Evolutionary conservation across 2,329 filamentous ascomycete genomes (phyloP).

Genomic region (Alternaria longipes): DNA sequence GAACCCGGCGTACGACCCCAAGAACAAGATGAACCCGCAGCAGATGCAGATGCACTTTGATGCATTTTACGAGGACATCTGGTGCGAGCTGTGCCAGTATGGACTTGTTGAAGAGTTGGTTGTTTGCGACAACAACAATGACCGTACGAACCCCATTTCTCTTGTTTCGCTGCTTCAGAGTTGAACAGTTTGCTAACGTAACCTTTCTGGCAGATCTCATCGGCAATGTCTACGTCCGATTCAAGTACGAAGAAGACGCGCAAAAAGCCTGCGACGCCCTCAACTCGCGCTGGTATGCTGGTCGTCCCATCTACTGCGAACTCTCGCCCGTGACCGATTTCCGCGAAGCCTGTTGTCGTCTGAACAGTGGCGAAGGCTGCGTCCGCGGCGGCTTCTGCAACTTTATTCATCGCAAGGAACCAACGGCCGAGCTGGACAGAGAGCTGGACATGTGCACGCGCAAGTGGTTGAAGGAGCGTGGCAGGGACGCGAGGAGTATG

Average conservation of each 20-base stretch:
- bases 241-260: constrained; percentile 98
- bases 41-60: constrained; percentile 99
- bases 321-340: constrained; percentile 97
- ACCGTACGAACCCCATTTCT: constrained; percentile 67
- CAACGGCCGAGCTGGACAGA: constrained; percentile 83
- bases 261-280: constrained; percentile 93
- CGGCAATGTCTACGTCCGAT: constrained; percentile 98
- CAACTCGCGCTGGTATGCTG: constrained; percentile 96
- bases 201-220: constrained; percentile 74
- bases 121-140: constrained; percentile 99
- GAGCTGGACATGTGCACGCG: constrained; percentile 90
- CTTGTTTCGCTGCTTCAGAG: neutral
- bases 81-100: constrained; percentile 99
- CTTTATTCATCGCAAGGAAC: constrained; percentile 98
- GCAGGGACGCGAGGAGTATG: constrained; percentile 82
- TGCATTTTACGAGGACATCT: constrained; percentile 99
- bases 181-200: constrained; percentile 15
- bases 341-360: constrained; percentile 92
- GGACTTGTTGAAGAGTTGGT: constrained; percentile 97
- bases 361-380: constrained; percentile 95
- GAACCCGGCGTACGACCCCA: constrained; percentile 95
- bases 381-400: constrained; percentile 98
- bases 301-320: constrained; percentile 97
- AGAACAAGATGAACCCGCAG: constrained; percentile 94
- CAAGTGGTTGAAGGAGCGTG: constrained; percentile 91